phyloP scores from a whole-genome alignment of 2,329 filamentous ascomycete genomes.

The Zymoseptoria crescenta region DNA sequence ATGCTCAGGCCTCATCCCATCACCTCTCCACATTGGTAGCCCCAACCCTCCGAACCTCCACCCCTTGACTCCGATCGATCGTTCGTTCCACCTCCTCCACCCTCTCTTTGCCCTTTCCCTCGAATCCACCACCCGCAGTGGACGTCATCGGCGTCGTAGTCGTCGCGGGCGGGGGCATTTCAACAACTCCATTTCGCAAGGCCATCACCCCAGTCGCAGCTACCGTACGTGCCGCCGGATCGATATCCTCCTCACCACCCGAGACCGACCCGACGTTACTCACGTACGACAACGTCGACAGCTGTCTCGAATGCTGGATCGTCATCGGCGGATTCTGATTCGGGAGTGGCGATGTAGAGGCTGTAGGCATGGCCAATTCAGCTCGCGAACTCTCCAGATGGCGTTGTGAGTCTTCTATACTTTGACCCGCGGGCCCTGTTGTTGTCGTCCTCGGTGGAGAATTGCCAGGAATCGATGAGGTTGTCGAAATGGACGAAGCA shows the following conservation, averaged over 20 bases:
- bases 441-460: conserved; percentile 7
- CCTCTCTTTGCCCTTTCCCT: not conserved
- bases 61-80: no score
- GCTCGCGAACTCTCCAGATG: conserved; percentile 41
- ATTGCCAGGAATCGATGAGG: not conserved
- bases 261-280: not conserved
- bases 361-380: not conserved
- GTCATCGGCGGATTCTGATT: not conserved
- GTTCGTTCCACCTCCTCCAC: not conserved
- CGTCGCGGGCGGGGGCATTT: not conserved
- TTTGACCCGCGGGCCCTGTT: not conserved
- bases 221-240: not conserved
- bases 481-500: not conserved
- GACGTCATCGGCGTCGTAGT: no score
- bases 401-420: conserved; percentile 33
- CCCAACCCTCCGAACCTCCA: no score
- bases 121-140: not conserved
- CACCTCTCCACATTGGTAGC: no score
- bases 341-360: not conserved
- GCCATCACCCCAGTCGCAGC: not conserved
- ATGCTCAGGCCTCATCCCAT: no score
- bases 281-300: not conserved
- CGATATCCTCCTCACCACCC: no score
- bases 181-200: not conserved
- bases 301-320: not conserved